Conservation (phyloP, 176 grass and related monocot species). For the Areca catechu region DNA sequence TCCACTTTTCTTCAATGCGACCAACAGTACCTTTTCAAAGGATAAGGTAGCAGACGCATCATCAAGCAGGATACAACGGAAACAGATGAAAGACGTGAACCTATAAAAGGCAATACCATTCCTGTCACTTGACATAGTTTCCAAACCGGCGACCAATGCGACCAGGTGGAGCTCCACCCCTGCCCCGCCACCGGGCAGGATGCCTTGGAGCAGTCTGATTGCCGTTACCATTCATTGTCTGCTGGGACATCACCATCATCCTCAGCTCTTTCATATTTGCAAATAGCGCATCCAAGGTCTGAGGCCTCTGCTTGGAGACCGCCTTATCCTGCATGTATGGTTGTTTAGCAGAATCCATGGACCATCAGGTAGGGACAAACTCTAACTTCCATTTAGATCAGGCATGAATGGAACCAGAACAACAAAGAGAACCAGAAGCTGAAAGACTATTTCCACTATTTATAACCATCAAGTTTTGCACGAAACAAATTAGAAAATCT, state of each 20-base stretch:
- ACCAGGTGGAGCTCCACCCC: conserved; percentile 2
- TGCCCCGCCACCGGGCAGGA: background rate
- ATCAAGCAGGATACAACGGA: background rate
- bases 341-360: background rate
- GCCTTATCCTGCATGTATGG: conserved; percentile 8
- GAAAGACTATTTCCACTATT: too few relatives aligned
- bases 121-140: conserved; percentile 4
- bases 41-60: too few relatives aligned
- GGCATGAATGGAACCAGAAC: background rate
- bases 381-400: background rate
- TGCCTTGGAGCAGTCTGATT: background rate
- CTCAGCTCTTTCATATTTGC: conserved; percentile 25
- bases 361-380: background rate
- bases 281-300: conserved; percentile 23
- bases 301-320: conserved; percentile 10
- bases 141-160: background rate
- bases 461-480: too few relatives aligned
- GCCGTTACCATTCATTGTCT: conserved; percentile 1
- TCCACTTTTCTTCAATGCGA: too few relatives aligned
- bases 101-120: background rate
- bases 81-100: background rate
- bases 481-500: too few relatives aligned
- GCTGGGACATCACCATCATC: conserved; percentile 11
- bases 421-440: too few relatives aligned
- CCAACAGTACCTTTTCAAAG: too few relatives aligned